Conservation (phyloP, 345 rosid species). For the Populus euphratica region DNA sequence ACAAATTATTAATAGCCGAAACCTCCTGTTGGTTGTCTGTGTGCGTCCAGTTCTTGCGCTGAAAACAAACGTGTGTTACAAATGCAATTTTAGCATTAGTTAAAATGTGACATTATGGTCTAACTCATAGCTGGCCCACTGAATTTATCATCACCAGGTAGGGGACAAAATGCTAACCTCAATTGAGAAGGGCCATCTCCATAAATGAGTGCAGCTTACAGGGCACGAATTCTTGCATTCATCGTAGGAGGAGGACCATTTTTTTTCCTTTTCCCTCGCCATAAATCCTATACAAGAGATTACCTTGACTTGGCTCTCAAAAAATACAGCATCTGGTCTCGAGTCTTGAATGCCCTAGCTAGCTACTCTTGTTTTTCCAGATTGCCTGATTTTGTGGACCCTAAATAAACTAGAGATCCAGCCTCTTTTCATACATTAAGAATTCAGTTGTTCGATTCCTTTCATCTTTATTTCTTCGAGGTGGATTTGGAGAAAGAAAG, state of each 20-base stretch:
- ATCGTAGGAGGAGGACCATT: slow-evolving; percentile 26
- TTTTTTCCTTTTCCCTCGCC: not conserved
- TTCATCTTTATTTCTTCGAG: slow-evolving; percentile 26
- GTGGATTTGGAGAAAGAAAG: not conserved
- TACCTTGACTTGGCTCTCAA: slow-evolving; percentile 20
- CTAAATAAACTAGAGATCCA: slow-evolving; percentile 15
- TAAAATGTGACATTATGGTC: too few species aligned
- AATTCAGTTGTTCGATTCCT: slow-evolving; percentile 29
- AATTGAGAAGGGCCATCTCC: not conserved
- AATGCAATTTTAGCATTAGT: too few species aligned
- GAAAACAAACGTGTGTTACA: too few species aligned
- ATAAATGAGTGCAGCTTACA: not conserved
- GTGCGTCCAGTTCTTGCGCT: too few species aligned
- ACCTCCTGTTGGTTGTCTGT: too few species aligned
- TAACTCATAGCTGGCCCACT: not conserved
- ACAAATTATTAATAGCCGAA: too few species aligned
- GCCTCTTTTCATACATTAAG: slow-evolving; percentile 11
- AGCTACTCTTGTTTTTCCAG: not conserved
- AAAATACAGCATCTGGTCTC: slow-evolving; percentile 17
- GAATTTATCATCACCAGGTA: not conserved
- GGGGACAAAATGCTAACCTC: not conserved
- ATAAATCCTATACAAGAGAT: slow-evolving; percentile 8
- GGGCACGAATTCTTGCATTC: not conserved
- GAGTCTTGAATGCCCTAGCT: not conserved
- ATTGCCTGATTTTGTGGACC: slow-evolving; percentile 30